Evolutionary conservation across 805 yeast species (phyloP), one percentile per base, ranked within the genome.

Genomic region (Saccharomycopsis sp.): DNA sequence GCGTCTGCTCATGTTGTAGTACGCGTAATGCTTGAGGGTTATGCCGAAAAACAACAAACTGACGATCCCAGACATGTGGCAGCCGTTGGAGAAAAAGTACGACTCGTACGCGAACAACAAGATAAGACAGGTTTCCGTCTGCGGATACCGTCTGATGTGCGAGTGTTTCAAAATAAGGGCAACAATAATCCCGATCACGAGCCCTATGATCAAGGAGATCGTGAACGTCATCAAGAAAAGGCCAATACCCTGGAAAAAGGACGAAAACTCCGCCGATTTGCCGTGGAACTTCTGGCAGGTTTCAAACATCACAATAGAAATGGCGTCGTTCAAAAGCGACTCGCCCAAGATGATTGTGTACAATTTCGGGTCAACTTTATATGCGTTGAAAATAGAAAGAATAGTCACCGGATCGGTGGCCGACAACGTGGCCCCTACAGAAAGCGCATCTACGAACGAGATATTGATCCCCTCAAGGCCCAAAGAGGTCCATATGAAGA

Each of bases 361-460:
- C 52, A 94, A 77, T 71, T 95, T 94, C 9, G 99, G 99, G 71
- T 94, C 99, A 40, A 94, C 99, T 72, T 92, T 91, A 74, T 94
- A 94, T 14, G 98, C 94, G 69, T 92, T 94, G 78, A 94, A 94
- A 60, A 94, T 94, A 14, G 98, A 91, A 64, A 94, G 74, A 66
- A 94, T 92, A 1, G 99, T 94, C 34, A 94, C 97, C 0, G 99
- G 99, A 71, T 94, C 99, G 1, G 99, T 94, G 20, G 99, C 99
- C 1, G 97, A 89, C 50, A 94, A 79, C 0, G 99, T 92, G 1
- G 99, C 99, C 23, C 99, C 99, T 16, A 94, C 96, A 0, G 97
- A 92, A 57, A 94, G 77, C 0, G 98, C 97, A 70, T 92, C 97
- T n/a, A 94, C 97, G 73, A 92, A 91, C 54, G 97, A 92, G 57